phyloP scores from a whole-genome alignment of 2,329 filamentous ascomycete genomes.

The Venturia asperata region DNA sequence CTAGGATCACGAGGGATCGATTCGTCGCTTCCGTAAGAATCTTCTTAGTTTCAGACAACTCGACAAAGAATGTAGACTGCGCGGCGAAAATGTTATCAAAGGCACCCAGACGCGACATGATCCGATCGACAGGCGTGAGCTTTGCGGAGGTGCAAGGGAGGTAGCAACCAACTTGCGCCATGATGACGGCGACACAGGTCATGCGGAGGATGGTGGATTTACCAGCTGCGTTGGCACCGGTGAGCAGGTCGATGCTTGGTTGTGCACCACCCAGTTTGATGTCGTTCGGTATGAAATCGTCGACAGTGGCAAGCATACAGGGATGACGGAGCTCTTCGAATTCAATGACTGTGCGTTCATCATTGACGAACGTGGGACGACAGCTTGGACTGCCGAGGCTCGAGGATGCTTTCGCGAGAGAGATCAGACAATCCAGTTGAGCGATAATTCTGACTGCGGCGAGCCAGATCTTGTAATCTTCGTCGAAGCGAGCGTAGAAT shows the following conservation, averaged over 20 bases:
- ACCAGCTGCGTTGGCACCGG: conserved; percentile 92
- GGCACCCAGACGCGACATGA: conserved; percentile 95
- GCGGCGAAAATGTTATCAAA: conserved; percentile 99
- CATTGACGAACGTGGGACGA: conserved; percentile 78
- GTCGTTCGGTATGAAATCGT: conserved; percentile 95
- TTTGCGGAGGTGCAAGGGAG: conserved; percentile 75
- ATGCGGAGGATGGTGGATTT: conserved; percentile 95
- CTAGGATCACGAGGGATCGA: conserved; percentile 89
- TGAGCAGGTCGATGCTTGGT: conserved; percentile 83
- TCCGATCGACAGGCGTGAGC: conserved; percentile 87
- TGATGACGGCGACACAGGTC: conserved; percentile 93
- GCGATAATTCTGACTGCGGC: conserved; percentile 83
- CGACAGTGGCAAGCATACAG: conserved; percentile 82
- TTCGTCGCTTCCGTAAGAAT: conserved; percentile 91
- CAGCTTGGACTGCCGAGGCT: conserved; percentile 81
- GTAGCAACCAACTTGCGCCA: conserved; percentile 93
- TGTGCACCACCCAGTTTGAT: conserved; percentile 74
- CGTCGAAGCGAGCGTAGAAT: conserved; percentile 82
- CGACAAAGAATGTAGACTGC: conserved; percentile 97
- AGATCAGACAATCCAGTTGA: conserved; percentile 91
- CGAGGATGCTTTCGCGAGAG: conserved; percentile 79
- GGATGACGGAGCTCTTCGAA: conserved; percentile 91
- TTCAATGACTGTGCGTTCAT: conserved; percentile 78
- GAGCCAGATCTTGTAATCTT: conserved; percentile 78
- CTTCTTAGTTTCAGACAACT: conserved; percentile 95